Conservation (phyloP, 75 land plant species). For the Chamaecyparis obtusa region DNA sequence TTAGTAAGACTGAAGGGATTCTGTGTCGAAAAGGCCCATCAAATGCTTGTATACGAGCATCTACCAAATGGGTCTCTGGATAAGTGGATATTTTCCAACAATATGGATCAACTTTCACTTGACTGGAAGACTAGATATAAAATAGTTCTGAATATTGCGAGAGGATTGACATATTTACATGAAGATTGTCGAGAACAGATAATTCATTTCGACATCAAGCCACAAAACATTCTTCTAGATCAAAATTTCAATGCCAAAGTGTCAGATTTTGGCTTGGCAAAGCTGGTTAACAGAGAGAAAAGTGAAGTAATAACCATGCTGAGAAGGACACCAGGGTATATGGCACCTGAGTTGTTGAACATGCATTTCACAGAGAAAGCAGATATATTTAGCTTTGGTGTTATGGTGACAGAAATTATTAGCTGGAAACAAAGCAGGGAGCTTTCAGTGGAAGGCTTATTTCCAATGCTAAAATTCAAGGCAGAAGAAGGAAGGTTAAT, state of each 20-base stretch:
- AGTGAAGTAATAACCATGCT: slow-evolving; percentile 17
- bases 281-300: slow-evolving; percentile 24
- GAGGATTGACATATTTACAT: slow-evolving; percentile 27
- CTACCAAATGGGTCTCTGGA: slow-evolving; percentile 22
- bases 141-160: slow-evolving; percentile 16
- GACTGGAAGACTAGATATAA: slow-evolving; percentile 13
- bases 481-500: slow-evolving; percentile 9
- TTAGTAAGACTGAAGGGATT: slow-evolving; percentile 33
- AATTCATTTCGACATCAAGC: slow-evolving; percentile 44
- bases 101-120: background rate
- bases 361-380: slow-evolving; percentile 9
- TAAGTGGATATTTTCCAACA: slow-evolving; percentile 14
- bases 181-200: slow-evolving; percentile 25
- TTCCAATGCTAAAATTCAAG: background rate
- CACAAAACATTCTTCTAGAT: slow-evolving; percentile 34
- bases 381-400: slow-evolving; percentile 33
- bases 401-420: slow-evolving; percentile 19
- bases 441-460: slow-evolving; percentile 10
- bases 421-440: slow-evolving; percentile 14
- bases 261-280: slow-evolving; percentile 46
- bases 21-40: slow-evolving; percentile 16
- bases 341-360: slow-evolving; percentile 23
- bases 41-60: slow-evolving; percentile 33
- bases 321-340: slow-evolving; percentile 38
- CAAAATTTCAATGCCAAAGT: slow-evolving; percentile 38